Evolutionary conservation across 805 yeast genomes (phyloP), one percentile per base, ranked within the genome.

Genomic region (Lachancea meyersii): DNA sequence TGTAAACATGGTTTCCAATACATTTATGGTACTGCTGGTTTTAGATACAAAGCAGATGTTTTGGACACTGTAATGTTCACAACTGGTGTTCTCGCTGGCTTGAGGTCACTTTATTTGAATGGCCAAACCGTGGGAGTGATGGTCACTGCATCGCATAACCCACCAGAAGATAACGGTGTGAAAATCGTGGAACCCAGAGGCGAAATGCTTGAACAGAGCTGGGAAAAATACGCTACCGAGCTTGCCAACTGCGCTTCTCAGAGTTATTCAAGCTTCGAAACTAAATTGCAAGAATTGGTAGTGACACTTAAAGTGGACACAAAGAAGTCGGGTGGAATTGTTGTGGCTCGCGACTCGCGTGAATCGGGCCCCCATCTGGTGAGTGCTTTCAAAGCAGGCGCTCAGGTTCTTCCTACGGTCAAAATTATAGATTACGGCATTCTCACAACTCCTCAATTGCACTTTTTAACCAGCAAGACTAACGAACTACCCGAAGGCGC

Each of bases 1-100:
- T 60, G 62, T 38, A 47, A 43, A 43, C 78, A 81, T 1, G 58
- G 61, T n/a, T 49, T 64, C 27, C 43, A 47, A 1, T 82, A 77
- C 57, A 65, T 76, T 14, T 93, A 93, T 56, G 98, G 98, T n/a
- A 93, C 98, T 1, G 98, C 98, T 1, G 98, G 98, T 7, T 93
- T 93, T 67, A 76, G 98, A 46, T 80, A 81, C 67, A 68, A 76
- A 37, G 89, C 95, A 1, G 58, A 65, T 17, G 63, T 72, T 14
- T 67, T 91, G 50, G 95, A 86, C 58, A 80, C 87, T 14, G 91
- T 89, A 24, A 83, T 86, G 63, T 86, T 78, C 61, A 73, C 91
- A 5, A 87, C 84, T 14, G 96, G 96, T 2, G 69, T 88, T 16
- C 60, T 89, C 21, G 97, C 98, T 0, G 69, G 80, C 1, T 67